Base-by-base conservation (phyloP, 2,329 filamentous ascomycete species). In the Dactylella cylindrospora region DNA sequence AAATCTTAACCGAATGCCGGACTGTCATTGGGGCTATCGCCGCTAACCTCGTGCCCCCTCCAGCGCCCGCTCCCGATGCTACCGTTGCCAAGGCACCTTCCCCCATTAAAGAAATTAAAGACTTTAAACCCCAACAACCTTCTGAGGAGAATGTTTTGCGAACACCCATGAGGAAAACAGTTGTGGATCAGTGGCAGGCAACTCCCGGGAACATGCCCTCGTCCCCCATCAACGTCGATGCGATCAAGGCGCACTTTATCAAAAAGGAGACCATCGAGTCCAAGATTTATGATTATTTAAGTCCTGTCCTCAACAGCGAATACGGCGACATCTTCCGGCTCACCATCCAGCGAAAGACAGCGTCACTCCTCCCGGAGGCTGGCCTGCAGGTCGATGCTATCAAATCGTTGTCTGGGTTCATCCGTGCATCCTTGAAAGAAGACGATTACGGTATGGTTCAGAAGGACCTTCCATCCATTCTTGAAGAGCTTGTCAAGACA, bases 381-480 rank as follows among this genome's bases (percentile, higher is more conserved):
- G 49, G 53, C 29, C 49, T 68, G 22, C 66, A 68, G 20, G 47
- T 66, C 28, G 59, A 69, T 51, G 68, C 68, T 13, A 50, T 67
- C 19, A 46, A 29, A 64, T 65, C 41, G 22, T 31, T 67, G 19
- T 39, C 45, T n/a, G 52, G 55, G 6, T 64, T 69, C 12, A 55
- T 65, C 35, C 55, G 47, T 13, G 65, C 66, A 12, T 67, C 68
- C 5, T 39, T 68, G 17, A 50, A 51, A 12, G 68, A 69, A 49
- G 68, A 69, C 33, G 66, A 64, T 3, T 69, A 64, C 26, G 68
- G 68, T 5, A 64, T 67, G 35, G 65, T 69, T 19, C 66, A 68
- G 33, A 65, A 64, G n/a, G 57, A 68, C 32, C 54, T 67, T 6
- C 36, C 55, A 4, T 41, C 39, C 1, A 62, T 69, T 5, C 46